Evolutionary conservation across 257 asterid genomes (phyloP), one percentile per base, ranked within the genome.

Genomic region (Fraxinus anomala): DNA sequence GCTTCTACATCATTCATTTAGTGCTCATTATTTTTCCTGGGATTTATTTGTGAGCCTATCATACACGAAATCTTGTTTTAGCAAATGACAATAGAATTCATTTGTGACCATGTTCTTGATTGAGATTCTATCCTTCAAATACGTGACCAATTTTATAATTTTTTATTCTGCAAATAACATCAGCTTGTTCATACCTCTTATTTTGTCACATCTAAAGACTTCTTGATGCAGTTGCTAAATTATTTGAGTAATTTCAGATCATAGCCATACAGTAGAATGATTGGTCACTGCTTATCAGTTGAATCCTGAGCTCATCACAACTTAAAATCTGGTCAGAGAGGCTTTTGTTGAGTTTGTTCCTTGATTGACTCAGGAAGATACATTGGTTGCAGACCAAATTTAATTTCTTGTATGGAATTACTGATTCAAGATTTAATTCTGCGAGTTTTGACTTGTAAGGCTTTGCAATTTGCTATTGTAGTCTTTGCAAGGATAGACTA

Each of bases 21-120:
- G 66, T n/a, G 11, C 24, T 54, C 54, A 76, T 76, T 76, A 37
- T 66, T 28, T 28, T 54, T 54, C 65, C 65, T 54, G 65, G 3
- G 65, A 54, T n/a, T n/a, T 17, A 19, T 5, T 54, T 56, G 66
- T n/a, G 12, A 5, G 66, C 66, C 66, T 56, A 17, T 56, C 66
- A 56, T 56, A n/a, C 28, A n/a, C 4, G 10, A 47, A 56, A 56
- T 56, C 66, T 56, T 17, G 8, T 56, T n/a, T 19, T 56, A 56
- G 28, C 66, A 56, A n/a, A 5, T 56, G 26, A n/a, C 66, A 56
- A 56, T 56, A n/a, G 12, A 6, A n/a, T 56, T 1, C 7, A 51
- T 51, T 51, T 16, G 6, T 51, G 23, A 6, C 19, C 7, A 51
- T 51, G 19, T 51, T 19, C 63, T 51, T 51, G 19, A 51, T 5